Conservation (phyloP, 768 basidiomycete species). For the Tylopilus plumbeoviolaceoides region DNA sequence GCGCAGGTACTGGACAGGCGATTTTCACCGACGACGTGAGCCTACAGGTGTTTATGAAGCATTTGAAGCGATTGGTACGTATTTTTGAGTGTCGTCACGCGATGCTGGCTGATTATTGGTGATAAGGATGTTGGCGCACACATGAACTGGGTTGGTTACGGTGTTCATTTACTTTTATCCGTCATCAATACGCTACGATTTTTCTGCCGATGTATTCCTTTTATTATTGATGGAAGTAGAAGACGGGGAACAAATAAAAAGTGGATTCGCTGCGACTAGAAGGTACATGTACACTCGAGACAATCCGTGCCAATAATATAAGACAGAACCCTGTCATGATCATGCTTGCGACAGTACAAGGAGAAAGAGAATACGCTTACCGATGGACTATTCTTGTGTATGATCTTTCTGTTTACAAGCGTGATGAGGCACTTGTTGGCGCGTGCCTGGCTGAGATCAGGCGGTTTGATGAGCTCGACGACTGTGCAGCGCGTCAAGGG, state of each 20-base stretch:
- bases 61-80: conserved; percentile 87
- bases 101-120: not conserved
- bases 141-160: conserved; percentile 52
- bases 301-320: conserved; percentile 68
- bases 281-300: conserved; percentile 17
- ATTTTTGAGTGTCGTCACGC: not conserved
- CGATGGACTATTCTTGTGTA: conserved; percentile 66
- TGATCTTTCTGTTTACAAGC: conserved; percentile 81
- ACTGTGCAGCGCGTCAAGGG: conserved; percentile 42
- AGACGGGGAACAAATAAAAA: conserved; percentile 4
- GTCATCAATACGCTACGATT: too few relatives aligned
- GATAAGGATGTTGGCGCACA: conserved; percentile 53
- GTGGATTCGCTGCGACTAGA: too few relatives aligned
- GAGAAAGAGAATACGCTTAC: conserved; percentile 31
- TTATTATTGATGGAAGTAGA: conserved; percentile 10
- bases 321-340: too few relatives aligned
- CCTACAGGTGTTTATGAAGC: conserved; percentile 96
- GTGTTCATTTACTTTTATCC: not conserved
- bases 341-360: not conserved
- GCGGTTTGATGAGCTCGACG: conserved; percentile 67
- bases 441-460: conserved; percentile 83
- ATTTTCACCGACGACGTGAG: conserved; percentile 99
- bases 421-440: conserved; percentile 94
- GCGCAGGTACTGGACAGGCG: conserved; percentile 72
- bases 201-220: conserved; percentile 1